Evolutionary conservation across 2,329 filamentous ascomycete genomes (phyloP), one percentile per base, ranked within the genome.

Genomic region (Aureobasidium sp.): DNA sequence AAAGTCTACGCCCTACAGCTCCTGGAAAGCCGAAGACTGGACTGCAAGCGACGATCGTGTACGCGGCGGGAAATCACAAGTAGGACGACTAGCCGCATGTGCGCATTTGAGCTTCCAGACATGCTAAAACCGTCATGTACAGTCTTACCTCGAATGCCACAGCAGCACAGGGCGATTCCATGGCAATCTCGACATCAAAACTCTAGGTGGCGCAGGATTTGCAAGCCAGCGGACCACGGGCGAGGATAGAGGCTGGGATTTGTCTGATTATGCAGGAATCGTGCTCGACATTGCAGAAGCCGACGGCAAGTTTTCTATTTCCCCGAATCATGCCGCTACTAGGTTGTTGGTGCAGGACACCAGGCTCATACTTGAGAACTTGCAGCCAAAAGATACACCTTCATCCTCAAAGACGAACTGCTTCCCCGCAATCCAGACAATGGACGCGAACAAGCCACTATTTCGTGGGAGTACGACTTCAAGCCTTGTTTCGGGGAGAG

Each of bases 161-260:
- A 64, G 70, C 15, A 65, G 71, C 49, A 71, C 69, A 4, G 82
- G 79, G 4, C 72, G 70, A 9, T 91, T 92, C 74, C 74, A 82
- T 64, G 89, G 90, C 2, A 77, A 78, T 25, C 79, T 94, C 21
- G 89, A 94, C 73, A 90, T 86, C 64, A 80, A 79, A 57, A 84
- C 88, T 0, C 82, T 94, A 0, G 89, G 89, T 27, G 89, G 88
- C 31, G 89, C 90, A 0, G 90, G 90, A 5, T 94, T 95, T 69
- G 89, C 89, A 10, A 89, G 86, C 4, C 90, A 93, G 70, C 82
- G 86, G 49, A 90, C 86, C 4, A 79, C 78, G 3, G 73, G 73
- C 40, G 82, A 84, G 8, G 74, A 80, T 40, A 73, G 78, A 15
- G 74, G 74, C 25, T 88, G 87, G 81, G 81, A 94, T 67, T 73